These are phyloP conservation scores for Tolypocladium pustulatum DNA, from an alignment of 2,329 filamentous ascomycete genomes.

Conservation along the genomic window DNA sequence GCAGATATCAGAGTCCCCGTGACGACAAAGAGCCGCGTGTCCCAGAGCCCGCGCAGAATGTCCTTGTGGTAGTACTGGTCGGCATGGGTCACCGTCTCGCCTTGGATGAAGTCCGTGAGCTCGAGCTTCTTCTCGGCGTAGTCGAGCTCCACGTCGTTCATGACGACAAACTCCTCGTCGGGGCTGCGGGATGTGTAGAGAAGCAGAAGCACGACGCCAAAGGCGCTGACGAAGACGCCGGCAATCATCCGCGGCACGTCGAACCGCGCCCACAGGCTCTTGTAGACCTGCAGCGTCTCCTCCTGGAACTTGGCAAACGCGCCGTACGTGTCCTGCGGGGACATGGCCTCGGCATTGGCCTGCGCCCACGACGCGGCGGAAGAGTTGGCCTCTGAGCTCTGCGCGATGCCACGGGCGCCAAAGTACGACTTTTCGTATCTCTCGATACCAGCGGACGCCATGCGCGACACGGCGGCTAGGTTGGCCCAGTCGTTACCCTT, in stretches of 20 bases:
- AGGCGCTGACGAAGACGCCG: slow-evolving; percentile 61
- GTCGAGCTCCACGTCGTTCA: slow-evolving; percentile 48
- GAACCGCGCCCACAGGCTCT: slow-evolving; percentile 83
- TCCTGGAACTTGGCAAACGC: slow-evolving; percentile 66
- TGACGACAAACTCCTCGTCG: slow-evolving; percentile 42
- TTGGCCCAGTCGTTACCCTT: slow-evolving; percentile 64
- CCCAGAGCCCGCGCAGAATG: slow-evolving; percentile 25
- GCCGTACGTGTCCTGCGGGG: slow-evolving; percentile 31
- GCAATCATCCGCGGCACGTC: slow-evolving; percentile 77
- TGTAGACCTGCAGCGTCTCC: slow-evolving; percentile 69
- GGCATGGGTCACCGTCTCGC: slow-evolving; percentile 28
- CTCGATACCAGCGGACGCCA: slow-evolving; percentile 77
- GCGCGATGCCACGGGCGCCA: slow-evolving; percentile 56
- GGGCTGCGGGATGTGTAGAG: slow-evolving; percentile 58
- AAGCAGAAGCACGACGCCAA: slow-evolving; percentile 57
- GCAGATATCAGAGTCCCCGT: slow-evolving; percentile 16
- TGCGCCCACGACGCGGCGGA: slow-evolving; percentile 35
- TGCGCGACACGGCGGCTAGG: slow-evolving; percentile 63
- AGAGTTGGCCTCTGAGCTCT: slow-evolving; percentile 35
- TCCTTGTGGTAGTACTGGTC: slow-evolving; percentile 22
- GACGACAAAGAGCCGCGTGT: slow-evolving; percentile 21
- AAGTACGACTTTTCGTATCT: slow-evolving; percentile 83
- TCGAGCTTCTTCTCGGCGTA: slow-evolving; percentile 48
- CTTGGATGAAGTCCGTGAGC: slow-evolving; percentile 24
- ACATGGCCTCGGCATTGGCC: slow-evolving; percentile 30